These are phyloP conservation scores for Silene coronaria DNA, from an alignment of 179 eudicot species.

Conservation along the genomic window DNA sequence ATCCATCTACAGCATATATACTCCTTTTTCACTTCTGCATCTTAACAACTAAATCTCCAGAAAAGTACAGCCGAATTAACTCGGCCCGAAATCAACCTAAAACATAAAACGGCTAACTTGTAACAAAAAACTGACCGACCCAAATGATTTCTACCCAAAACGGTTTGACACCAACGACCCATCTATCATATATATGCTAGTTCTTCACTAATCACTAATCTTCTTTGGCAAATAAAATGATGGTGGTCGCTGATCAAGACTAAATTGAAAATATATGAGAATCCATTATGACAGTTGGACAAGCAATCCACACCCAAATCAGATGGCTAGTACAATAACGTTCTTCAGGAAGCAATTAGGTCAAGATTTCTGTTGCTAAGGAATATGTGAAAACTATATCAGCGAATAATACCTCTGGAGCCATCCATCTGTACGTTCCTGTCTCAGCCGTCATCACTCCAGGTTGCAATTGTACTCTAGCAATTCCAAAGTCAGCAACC, in stretches of 20 bases:
- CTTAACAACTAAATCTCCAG: neutral
- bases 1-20: neutral
- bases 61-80: neutral
- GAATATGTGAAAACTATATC: neutral
- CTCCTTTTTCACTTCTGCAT: neutral
- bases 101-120: too few species aligned
- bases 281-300: neutral
- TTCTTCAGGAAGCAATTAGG: neutral
- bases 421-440: slow-evolving; percentile 90
- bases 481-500: slow-evolving; percentile 86
- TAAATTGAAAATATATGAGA: neutral
- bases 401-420: slow-evolving; percentile 56
- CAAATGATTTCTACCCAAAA: neutral
- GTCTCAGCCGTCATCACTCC: slow-evolving; percentile 92
- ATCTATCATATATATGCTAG: neutral
- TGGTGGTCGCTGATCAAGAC: neutral
- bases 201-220: neutral
- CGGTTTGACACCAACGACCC: neutral
- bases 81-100: neutral
- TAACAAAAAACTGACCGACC: too few species aligned
- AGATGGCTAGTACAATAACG: neutral
- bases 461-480: slow-evolving; percentile 57
- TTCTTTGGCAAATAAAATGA: neutral
- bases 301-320: neutral
- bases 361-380: neutral